Base-by-base conservation (phyloP, 306 rosid genomes). In the Castanea sativa region DNA sequence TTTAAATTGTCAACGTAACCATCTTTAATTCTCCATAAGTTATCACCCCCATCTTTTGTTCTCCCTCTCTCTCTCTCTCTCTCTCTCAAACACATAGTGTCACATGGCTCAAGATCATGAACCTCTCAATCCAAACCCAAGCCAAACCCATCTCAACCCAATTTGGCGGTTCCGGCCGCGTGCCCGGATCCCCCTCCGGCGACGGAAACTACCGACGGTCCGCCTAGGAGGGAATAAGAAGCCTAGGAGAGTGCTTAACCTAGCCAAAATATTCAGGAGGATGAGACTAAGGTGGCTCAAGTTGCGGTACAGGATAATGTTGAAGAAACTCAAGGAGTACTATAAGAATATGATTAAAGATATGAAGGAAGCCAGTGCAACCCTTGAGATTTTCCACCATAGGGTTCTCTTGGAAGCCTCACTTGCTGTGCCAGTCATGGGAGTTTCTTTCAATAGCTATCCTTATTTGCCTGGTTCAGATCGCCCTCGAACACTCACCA, bases 341-440 rank as follows among this genome's bases (percentile, higher is more conserved):
- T 91, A 87, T 45, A 72, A 51, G 45, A 87, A 85, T 18, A 0
- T 83, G 49, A 63, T 87, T 25, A 90, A 82, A 70, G 92, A 92
- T 32, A 55, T 92, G 11, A 74, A 73, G 41, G 90, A 80, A 53
- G 91, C 88, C 33, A 83, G 90, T 0, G 79, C 87, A 4, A 76
- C 76, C 73, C 6, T 94, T 18, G 93, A 90, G 53, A 69, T 83
- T 3, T 87, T 88, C 82, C 93, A 87, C 4, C 88, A 87, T 27
- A 85, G 84, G 38, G 55, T 92, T 80, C 80, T 92, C 20, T 71
- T 89, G 83, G 98, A 94, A 83, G 73, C 89, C 58, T 82, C 91
- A 45, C 85, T 89, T 19, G 92, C 93, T 0, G 65, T 94, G 1
- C 97, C 98, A 4, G 70, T 76, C 67, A 45, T 84, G 73, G 96